phyloP scores from a whole-genome alignment of 2,329 filamentous ascomycete species.

The Hypoxylon sp. region DNA sequence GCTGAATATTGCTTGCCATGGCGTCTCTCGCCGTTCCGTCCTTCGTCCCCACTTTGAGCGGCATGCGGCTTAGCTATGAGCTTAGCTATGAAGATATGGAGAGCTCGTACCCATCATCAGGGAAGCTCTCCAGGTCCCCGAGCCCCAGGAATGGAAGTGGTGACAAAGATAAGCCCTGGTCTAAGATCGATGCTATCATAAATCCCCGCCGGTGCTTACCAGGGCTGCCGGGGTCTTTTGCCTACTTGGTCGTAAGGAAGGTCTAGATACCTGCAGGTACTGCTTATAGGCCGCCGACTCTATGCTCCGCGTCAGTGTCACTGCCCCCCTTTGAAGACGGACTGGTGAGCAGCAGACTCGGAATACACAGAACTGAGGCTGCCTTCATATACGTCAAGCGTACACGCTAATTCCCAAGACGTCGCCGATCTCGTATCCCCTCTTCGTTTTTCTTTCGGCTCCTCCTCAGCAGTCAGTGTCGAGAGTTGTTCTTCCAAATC shows the following conservation, averaged over 20 bases:
- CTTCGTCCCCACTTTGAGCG: not conserved
- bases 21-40: not conserved
- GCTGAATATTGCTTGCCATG: not conserved
- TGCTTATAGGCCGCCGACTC: slow-evolving; percentile 8
- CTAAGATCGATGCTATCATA: slow-evolving; percentile 1
- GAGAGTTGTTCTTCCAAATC: not conserved
- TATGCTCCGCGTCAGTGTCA: no score
- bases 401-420: not conserved
- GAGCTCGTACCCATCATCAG: not conserved
- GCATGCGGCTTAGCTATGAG: no score
- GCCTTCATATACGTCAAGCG: slow-evolving; percentile 4
- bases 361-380: not conserved
- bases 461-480: not conserved
- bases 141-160: not conserved
- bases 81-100: no score
- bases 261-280: slow-evolving; percentile 1
- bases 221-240: not conserved
- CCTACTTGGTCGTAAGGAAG: no score
- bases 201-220: not conserved
- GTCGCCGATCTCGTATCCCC: not conserved
- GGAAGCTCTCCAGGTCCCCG: not conserved
- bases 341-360: not conserved
- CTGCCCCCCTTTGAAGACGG: not conserved
- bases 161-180: slow-evolving; percentile 8
- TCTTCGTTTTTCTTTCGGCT: not conserved